These are phyloP conservation scores for Clathrus columnatus DNA, from an alignment of 768 basidiomycete genomes.

Conservation along the genomic window DNA sequence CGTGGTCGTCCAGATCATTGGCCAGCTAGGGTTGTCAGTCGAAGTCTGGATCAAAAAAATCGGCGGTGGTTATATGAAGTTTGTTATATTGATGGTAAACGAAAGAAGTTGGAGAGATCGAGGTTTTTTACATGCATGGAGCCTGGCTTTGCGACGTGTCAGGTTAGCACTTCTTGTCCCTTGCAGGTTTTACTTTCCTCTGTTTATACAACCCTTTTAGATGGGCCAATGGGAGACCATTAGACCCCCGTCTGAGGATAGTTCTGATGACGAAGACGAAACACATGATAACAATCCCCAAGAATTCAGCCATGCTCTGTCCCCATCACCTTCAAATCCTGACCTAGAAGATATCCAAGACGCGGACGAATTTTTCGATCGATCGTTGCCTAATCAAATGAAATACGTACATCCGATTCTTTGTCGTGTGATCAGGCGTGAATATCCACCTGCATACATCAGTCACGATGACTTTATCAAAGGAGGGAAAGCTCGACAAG, in stretches of 20 bases:
- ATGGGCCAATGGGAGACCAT: constrained; percentile 3
- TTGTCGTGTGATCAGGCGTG: constrained; percentile 44
- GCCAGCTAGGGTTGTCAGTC: constrained; percentile 51
- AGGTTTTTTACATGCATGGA: constrained; percentile 53
- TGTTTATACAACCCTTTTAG: not conserved
- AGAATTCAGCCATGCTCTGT: constrained; percentile 33
- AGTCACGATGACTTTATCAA: constrained; percentile 49
- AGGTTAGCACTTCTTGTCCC: constrained; percentile 28
- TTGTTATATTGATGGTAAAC: constrained; percentile 48
- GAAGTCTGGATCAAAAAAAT: constrained; percentile 26
- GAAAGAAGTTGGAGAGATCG: constrained; percentile 33
- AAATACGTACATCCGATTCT: constrained; percentile 58
- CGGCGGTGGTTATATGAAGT: constrained; percentile 43
- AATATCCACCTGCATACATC: constrained; percentile 42
- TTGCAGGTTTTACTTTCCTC: not conserved
- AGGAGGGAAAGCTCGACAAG: constrained; percentile 42
- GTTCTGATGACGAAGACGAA: constrained; percentile 7
- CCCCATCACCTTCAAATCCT: constrained; percentile 33
- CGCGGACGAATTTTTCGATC: constrained; percentile 32
- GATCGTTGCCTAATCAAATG: constrained; percentile 51
- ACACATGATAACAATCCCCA: not conserved
- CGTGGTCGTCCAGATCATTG: constrained; percentile 40
- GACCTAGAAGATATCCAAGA: constrained; percentile 29
- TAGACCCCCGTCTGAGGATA: not conserved
- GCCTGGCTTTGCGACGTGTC: constrained; percentile 54